These are phyloP conservation scores for Calocera cornea DNA, from an alignment of 768 basidiomycete species.

Conservation along the genomic window DNA sequence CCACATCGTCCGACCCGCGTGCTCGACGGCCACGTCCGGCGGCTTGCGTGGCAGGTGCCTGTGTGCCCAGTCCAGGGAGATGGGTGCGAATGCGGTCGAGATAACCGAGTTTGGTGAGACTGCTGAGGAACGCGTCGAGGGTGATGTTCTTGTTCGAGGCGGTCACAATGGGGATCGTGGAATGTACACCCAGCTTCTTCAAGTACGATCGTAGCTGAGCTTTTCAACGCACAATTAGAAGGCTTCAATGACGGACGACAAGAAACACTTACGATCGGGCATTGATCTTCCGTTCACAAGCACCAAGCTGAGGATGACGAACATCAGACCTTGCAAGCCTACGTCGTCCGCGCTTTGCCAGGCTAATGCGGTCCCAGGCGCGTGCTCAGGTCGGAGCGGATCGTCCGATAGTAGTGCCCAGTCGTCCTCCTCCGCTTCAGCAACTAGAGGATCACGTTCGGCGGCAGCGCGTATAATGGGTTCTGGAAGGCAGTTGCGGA, in stretches of 20 bases:
- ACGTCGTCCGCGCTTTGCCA: constrained; percentile 60
- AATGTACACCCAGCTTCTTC: constrained; percentile 50
- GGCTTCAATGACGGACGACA: background rate
- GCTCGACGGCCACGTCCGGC: constrained; percentile 6
- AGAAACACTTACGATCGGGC: constrained; percentile 46
- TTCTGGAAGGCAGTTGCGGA: constrained; percentile 53
- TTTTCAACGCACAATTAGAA: constrained; percentile 21
- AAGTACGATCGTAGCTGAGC: constrained; percentile 61
- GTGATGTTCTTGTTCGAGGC: constrained; percentile 36
- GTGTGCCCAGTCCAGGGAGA: background rate
- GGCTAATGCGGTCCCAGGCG: constrained; percentile 56
- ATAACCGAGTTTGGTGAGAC: constrained; percentile 57
- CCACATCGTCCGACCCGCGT: constrained; percentile 17
- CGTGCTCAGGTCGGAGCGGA: constrained; percentile 29
- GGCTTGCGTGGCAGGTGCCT: constrained; percentile 29
- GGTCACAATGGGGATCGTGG: constrained; percentile 37
- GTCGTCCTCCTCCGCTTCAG: constrained; percentile 36
- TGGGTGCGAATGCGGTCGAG: constrained; percentile 41
- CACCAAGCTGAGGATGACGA: constrained; percentile 69
- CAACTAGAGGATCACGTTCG: constrained; percentile 35
- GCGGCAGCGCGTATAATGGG: constrained; percentile 53
- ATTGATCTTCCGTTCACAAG: constrained; percentile 67
- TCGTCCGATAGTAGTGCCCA: constrained; percentile 26
- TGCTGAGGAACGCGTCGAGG: constrained; percentile 52
- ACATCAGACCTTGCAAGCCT: constrained; percentile 52